Percentiles rank a stretch among this genome's conserved stretches.
Conservation (phyloP, 441 rosid species). For the Theobroma grandiflorum region DNA sequence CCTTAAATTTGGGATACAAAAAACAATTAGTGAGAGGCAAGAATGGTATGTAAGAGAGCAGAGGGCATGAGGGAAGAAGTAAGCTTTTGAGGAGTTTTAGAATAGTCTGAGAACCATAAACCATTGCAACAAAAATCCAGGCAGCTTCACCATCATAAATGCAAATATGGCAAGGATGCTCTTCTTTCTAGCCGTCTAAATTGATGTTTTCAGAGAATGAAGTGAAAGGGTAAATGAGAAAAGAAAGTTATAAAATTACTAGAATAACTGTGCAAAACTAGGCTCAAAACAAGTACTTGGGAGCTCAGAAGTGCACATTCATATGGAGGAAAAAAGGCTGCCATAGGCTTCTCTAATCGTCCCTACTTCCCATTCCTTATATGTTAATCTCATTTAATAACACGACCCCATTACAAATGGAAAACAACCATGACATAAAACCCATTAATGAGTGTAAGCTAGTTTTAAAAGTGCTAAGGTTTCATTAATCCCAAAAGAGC, state of each 20-base stretch:
- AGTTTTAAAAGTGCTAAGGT: neutral
- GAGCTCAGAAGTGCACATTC: neutral
- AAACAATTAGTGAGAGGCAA: slow-evolving; percentile 8
- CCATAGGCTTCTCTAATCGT: neutral
- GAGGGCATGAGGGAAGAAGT: neutral
- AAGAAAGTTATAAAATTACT: neutral
- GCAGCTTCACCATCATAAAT: slow-evolving; percentile 4
- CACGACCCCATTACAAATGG: neutral
- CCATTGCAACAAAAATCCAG: neutral
- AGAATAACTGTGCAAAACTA: neutral
- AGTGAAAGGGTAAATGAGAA: neutral
- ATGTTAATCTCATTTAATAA: neutral
- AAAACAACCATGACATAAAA: neutral
- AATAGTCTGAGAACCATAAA: slow-evolving; percentile 10
- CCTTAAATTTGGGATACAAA: slow-evolving; percentile 1
- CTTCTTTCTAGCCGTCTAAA: neutral
- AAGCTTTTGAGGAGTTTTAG: slow-evolving; percentile 1
- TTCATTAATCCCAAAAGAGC: slow-evolving; percentile 16
- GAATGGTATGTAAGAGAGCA: neutral
- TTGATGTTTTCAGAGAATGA: neutral
- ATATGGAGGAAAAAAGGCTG: neutral
- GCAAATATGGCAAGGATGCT: neutral
- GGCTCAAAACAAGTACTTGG: neutral
- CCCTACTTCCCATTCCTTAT: neutral
- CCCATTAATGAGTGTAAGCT: slow-evolving; percentile 2